phyloP scores from a whole-genome alignment of 2,329 filamentous ascomycete genomes.

The Fusarium musae region DNA sequence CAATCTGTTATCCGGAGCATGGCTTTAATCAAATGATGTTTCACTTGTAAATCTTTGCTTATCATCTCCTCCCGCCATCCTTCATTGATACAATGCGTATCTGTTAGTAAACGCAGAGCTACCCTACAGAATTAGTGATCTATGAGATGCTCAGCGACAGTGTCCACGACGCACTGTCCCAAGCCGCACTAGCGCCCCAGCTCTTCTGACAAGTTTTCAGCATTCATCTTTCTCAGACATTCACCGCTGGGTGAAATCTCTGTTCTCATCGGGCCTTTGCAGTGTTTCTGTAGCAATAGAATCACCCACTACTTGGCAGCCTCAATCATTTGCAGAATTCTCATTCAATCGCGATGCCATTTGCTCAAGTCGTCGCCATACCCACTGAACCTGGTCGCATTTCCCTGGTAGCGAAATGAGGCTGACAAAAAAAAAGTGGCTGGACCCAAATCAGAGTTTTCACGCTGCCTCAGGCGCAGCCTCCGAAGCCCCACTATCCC shows the following conservation, averaged over 20 bases:
- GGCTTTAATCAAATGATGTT: no score
- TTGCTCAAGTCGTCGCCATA: neutral
- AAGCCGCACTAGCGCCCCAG: neutral
- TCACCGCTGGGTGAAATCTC: neutral
- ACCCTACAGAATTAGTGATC: neutral
- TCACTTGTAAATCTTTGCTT: no score
- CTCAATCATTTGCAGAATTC: neutral
- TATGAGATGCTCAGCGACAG: no score
- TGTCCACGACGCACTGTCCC: no score
- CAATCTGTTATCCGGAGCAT: no score
- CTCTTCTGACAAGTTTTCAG: no score
- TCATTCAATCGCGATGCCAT: neutral
- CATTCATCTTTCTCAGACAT: no score
- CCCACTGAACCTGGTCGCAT: neutral
- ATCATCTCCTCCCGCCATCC: no score
- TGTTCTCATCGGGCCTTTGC: neutral
- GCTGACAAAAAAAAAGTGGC: constrained; percentile 21
- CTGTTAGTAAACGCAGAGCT: neutral
- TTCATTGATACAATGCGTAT: neutral
- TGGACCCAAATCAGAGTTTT: constrained; percentile 26
- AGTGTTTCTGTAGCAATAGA: neutral
- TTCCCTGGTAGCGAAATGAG: constrained; percentile 2
- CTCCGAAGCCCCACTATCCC: neutral
- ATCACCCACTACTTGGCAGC: neutral
- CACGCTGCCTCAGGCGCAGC: constrained; percentile 16